A percentile compares a stretch with the other conserved stretches of the same genome.
phyloP scores from a whole-genome alignment of 2,329 filamentous ascomycete species.

The Emmonsiellopsis sp. region DNA sequence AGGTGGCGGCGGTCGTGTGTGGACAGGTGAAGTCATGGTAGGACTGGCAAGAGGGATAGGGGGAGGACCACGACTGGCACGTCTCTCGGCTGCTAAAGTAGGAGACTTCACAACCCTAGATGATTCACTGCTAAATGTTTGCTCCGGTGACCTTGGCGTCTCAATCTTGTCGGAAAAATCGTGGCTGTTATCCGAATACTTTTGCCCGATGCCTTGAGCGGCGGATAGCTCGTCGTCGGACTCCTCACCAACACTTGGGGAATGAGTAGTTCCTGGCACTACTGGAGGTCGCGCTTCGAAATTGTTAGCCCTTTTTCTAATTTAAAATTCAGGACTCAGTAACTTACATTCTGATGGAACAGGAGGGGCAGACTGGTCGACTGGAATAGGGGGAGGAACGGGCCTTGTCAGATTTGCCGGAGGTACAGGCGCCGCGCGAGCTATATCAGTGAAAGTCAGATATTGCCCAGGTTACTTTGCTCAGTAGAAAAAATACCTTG shows the following conservation, averaged over 20 bases:
- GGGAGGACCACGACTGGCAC: constrained; percentile 33
- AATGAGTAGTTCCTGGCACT: constrained; percentile 46
- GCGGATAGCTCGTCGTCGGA: constrained; percentile 78
- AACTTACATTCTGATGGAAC: constrained; percentile 49
- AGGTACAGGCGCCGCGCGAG: constrained; percentile 36
- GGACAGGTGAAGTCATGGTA: constrained; percentile 36
- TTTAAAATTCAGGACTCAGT: not conserved
- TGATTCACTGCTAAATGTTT: not conserved
- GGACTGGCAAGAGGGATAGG: constrained; percentile 31
- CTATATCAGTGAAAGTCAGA: constrained; percentile 21
- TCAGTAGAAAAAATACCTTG: constrained; percentile 40
- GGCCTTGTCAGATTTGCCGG: constrained; percentile 33
- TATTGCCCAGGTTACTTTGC: constrained; percentile 1
- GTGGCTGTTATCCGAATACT: constrained; percentile 15
- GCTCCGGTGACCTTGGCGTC: not conserved
- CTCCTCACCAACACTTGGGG: constrained; percentile 69
- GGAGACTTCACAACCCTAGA: constrained; percentile 18
- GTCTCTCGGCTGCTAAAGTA: constrained; percentile 28
- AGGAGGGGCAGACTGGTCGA: constrained; percentile 26
- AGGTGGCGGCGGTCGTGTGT: constrained; percentile 58
- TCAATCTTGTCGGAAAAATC: constrained; percentile 7
- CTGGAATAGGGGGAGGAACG: constrained; percentile 28
- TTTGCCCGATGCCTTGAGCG: constrained; percentile 18
- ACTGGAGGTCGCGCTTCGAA: constrained; percentile 54
- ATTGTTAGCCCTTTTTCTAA: constrained; percentile 4